Conservation (phyloP, 495 filamentous ascomycete species). For the Aspergillus affinis region DNA sequence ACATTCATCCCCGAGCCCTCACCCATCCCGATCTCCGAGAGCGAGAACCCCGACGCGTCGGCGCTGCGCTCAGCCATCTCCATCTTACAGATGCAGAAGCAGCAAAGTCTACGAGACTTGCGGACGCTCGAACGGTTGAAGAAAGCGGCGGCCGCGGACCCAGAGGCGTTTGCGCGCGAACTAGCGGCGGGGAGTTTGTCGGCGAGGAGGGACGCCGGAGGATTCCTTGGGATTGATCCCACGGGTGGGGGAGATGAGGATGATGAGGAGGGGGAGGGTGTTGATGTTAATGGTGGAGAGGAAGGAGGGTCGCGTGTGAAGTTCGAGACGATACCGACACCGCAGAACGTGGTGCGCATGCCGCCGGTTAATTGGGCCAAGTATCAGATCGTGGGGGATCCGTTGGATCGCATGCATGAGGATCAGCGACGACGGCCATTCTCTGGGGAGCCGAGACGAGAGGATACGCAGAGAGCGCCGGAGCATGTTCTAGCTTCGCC, state of each 20-base stretch:
- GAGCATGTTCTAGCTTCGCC: slow-evolving; percentile 68
- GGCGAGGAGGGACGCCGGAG: slow-evolving; percentile 33
- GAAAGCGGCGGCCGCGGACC: slow-evolving; percentile 62
- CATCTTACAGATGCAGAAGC: slow-evolving; percentile 78
- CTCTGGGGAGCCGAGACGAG: slow-evolving; percentile 51
- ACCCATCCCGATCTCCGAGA: slow-evolving; percentile 68
- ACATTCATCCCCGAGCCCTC: slow-evolving; percentile 48
- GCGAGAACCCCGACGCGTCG: slow-evolving; percentile 78
- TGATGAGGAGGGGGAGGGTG: slow-evolving; percentile 19
- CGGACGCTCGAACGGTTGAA: slow-evolving; percentile 62
- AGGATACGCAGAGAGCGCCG: slow-evolving; percentile 43
- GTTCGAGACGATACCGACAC: slow-evolving; percentile 61
- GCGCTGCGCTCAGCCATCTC: slow-evolving; percentile 77
- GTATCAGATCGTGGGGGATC: slow-evolving; percentile 78
- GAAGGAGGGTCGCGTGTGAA: slow-evolving; percentile 12
- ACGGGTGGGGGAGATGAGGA: slow-evolving; percentile 38
- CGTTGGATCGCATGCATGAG: slow-evolving; percentile 77
- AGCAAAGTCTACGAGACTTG: slow-evolving; percentile 72
- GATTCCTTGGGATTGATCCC: slow-evolving; percentile 34
- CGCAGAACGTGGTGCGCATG: slow-evolving; percentile 81
- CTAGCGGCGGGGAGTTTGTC: slow-evolving; percentile 55
- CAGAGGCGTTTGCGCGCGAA: slow-evolving; percentile 64
- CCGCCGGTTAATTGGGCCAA: slow-evolving; percentile 90
- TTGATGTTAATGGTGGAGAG: slow-evolving; percentile 17
- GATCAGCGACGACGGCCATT: slow-evolving; percentile 69